phyloP scores from a whole-genome alignment of 129 eudicot species.

The Cynara cardunculus region DNA sequence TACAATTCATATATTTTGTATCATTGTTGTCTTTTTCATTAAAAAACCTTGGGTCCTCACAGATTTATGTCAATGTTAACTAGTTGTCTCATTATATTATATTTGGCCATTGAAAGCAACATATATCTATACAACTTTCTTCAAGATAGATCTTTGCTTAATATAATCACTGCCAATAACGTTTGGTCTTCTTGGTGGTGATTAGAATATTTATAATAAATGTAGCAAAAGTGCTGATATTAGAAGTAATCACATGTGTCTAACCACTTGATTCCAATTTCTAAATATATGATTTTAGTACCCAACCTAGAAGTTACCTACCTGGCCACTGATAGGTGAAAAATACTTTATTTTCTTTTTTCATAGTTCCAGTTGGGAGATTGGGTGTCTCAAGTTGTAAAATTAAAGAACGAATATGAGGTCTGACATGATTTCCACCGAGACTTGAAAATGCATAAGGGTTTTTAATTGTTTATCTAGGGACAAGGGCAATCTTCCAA shows the following conservation, averaged over 20 bases:
- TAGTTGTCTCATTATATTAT: neutral
- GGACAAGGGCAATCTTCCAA: conserved; percentile 5
- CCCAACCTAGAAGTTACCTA: conserved; percentile 15
- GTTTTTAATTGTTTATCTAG: conserved; percentile 4
- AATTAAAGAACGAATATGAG: conserved; percentile 5
- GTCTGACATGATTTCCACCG: conserved; percentile 13
- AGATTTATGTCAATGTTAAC: neutral
- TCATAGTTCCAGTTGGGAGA: neutral
- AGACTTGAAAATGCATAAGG: neutral
- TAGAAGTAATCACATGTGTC: conserved; percentile 29
- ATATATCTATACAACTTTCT: neutral
- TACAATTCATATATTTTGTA: neutral
- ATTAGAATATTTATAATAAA: conserved; percentile 13
- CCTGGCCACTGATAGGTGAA: neutral
- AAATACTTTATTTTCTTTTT: neutral
- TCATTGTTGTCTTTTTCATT: neutral
- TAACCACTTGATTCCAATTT: conserved; percentile 12
- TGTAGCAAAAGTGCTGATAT: conserved; percentile 18
- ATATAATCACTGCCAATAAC: conserved; percentile 2
- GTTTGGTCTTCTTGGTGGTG: conserved; percentile 17
- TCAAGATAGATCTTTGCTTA: conserved; percentile 1
- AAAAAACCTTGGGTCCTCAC: neutral
- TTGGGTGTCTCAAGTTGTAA: conserved; percentile 12
- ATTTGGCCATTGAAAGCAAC: neutral
- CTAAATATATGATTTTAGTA: conserved; percentile 9